Evolutionary conservation across 805 yeast species (phyloP), one percentile per base, ranked within the genome.

Genomic region (Candida xyloterini): DNA sequence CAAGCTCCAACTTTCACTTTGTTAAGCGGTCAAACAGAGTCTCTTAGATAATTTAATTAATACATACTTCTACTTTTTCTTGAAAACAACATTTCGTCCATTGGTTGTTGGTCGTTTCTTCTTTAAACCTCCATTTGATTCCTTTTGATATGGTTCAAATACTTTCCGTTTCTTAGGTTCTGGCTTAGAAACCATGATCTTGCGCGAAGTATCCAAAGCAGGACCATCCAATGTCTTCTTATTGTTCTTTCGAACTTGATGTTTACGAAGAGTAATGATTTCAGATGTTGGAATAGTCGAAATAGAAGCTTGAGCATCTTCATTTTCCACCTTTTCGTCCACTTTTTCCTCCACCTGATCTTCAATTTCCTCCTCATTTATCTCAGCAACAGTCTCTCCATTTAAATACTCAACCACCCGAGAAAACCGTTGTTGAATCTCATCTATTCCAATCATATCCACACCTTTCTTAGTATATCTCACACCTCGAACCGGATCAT

Each of bases 1-100:
- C 74, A 71, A 42, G 88, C 93, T 30, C 95, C 91, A 23, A 84
- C 84, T n/a, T 90, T 78, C 73, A 93, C 99, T 30, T 74, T 93
- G 50, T 72, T 93, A 53, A 79, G 80, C 41, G 95, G 91, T 35
- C 96, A 90, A 66, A 64, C 74, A 34, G 88, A 81, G 62, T 64
- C 71, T 49, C 45, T 62, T 36, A 58, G 54, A 34, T 35, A 32
- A n/a, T 22, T n/a, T 14, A 26, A n/a, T 38, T 30, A 25, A 31
- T 30, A 21, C 13, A 23, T 44, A 54, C 27, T 48, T 49, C 35
- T 44, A 54, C 26, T 48, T 49, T 34, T 54, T 56, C 40, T 54
- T 57, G 38, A 57, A 66, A 23, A 57, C 56, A 3, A 50, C 47
- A 30, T 55, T 54, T 33, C 52, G 60, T 30, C 58, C 59, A 21